Evolutionary conservation across 768 basidiomycete genomes (phyloP), one percentile per base, ranked within the genome.

Genomic region (Pisolithus sp.): DNA sequence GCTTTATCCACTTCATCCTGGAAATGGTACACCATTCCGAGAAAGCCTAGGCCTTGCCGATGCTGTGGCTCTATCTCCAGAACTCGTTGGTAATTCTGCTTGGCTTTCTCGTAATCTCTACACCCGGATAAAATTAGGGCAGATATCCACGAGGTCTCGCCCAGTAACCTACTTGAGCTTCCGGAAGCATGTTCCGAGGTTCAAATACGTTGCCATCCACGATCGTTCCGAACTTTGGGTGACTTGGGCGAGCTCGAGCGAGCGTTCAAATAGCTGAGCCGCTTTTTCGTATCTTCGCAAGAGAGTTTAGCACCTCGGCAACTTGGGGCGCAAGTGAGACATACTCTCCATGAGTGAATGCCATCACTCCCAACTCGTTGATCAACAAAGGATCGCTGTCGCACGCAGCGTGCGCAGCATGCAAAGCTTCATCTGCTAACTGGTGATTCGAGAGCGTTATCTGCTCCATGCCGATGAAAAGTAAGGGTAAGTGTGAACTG

Each of bases 381-480:
- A 86, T 75, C 43, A 97, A 73, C 50, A 97, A 71, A 36, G 96
- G 94, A 62, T 99, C 96, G 8, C 80, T 82, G 54, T 86, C 79
- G 62, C 93, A 94, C 73, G 94, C 85, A 4, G 76, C 69, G 58
- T 83, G 73, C 4, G 94, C 86, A 1, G 93, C 90, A 54, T 81
- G 76, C 39, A 99, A 76, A 17, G 95, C 89, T 62, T 98, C 95
- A 46, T 89, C 85, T 4, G 96, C 96, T 42, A 92, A 75, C 21
- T 69, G 64, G 56, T 82, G 76, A 56, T 97, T 92, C 26, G 86
- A 88, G 7, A 99, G 75, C 62, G 86, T 85, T 36, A 99, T 89
- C 58, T 98, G 90, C 68, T 99, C 95, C 94, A 97, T 98, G 6
- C 95, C 96, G 43, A 98, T 91, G 63, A 93, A 98, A 70, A 94